phyloP scores from a whole-genome alignment of 345 rosid species.

The Syzygium aromaticum region DNA sequence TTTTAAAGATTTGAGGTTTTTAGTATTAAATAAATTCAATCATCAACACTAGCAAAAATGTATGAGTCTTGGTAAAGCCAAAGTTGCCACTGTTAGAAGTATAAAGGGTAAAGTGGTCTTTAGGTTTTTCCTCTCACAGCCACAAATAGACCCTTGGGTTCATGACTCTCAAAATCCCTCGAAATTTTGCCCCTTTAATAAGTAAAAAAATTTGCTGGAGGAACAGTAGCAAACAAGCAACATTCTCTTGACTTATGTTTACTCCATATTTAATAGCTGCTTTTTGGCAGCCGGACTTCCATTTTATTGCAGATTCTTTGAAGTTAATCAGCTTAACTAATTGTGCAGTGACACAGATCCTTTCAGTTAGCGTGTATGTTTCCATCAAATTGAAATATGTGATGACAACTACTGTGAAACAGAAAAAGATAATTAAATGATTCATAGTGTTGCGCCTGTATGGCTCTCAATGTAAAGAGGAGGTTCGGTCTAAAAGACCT shows the following conservation, averaged over 20 bases:
- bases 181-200: background rate
- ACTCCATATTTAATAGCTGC: background rate
- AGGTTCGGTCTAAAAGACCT: background rate
- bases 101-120: no score
- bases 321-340: background rate
- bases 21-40: background rate
- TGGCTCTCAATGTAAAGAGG: background rate
- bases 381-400: background rate
- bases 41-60: background rate
- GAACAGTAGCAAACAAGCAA: background rate
- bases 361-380: background rate
- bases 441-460: background rate
- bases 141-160: background rate
- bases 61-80: background rate
- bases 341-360: background rate
- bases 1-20: background rate
- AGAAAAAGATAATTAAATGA: background rate
- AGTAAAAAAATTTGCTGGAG: background rate
- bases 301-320: background rate
- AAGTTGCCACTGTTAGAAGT: background rate
- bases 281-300: background rate
- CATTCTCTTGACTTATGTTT: background rate
- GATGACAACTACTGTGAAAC: background rate
- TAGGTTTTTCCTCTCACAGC: no score
- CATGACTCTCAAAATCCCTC: background rate